Evolutionary conservation across 2,329 filamentous ascomycete species (phyloP).

Genomic region (Elsinoe ampelina): DNA sequence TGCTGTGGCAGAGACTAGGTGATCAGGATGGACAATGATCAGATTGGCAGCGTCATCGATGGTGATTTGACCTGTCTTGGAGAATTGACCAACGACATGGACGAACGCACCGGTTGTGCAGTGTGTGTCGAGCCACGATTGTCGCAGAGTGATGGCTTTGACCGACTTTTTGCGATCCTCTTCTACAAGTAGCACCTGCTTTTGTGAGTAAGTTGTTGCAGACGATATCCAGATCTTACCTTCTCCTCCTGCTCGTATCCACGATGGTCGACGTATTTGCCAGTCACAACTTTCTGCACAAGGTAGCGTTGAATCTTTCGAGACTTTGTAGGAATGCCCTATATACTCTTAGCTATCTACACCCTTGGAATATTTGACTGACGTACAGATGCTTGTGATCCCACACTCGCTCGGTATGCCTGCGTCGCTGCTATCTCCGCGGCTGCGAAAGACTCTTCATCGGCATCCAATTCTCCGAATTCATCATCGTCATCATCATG

Average conservation of each 20-base stretch:
- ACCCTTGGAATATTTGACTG: slow-evolving; percentile 22
- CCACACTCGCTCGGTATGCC: slow-evolving; percentile 39
- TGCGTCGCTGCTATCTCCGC: slow-evolving; percentile 66
- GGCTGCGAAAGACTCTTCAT: slow-evolving; percentile 60
- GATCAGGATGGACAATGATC: slow-evolving; percentile 86
- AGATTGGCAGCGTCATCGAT: slow-evolving; percentile 77
- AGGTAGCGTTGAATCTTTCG: slow-evolving; percentile 81
- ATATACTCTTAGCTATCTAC: slow-evolving; percentile 21
- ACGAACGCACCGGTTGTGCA: slow-evolving; percentile 67
- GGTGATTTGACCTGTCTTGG: slow-evolving; percentile 60
- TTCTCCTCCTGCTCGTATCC: slow-evolving; percentile 38
- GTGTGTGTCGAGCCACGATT: slow-evolving; percentile 77
- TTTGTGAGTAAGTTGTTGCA: not conserved
- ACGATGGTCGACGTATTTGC: slow-evolving; percentile 55
- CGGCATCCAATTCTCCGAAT: slow-evolving; percentile 59
- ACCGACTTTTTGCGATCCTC: slow-evolving; percentile 60
- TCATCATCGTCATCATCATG: slow-evolving; percentile 51
- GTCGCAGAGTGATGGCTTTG: slow-evolving; percentile 66
- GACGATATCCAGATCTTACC: slow-evolving; percentile 8
- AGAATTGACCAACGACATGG: slow-evolving; percentile 75
- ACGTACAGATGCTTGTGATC: slow-evolving; percentile 45
- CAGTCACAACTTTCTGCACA: slow-evolving; percentile 63
- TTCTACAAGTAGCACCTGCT: slow-evolving; percentile 69
- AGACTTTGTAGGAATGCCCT: slow-evolving; percentile 56
- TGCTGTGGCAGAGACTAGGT: slow-evolving; percentile 87